phyloP scores from a whole-genome alignment of 2,329 filamentous ascomycete species.

The Sporothrix inflata region DNA sequence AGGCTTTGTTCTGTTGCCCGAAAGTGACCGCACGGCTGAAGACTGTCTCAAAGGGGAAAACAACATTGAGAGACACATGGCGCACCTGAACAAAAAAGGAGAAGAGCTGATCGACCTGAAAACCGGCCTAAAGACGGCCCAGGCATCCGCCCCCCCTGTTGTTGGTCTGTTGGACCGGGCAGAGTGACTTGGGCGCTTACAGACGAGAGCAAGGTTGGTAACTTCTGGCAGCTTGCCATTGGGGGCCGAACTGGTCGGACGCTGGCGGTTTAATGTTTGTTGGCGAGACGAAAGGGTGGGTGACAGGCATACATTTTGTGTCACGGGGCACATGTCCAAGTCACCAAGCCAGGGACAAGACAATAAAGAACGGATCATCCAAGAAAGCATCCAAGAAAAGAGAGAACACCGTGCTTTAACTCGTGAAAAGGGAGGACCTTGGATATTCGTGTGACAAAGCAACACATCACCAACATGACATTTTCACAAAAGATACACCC shows the following conservation, averaged over 20 bases:
- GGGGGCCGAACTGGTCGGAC: neutral
- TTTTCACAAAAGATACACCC: neutral
- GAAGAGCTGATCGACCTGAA: neutral
- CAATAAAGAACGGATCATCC: neutral
- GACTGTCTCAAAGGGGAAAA: conserved; percentile 7
- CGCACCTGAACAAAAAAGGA: neutral
- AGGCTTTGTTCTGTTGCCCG: neutral
- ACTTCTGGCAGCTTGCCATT: neutral
- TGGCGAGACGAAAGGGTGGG: neutral
- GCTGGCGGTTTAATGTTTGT: neutral
- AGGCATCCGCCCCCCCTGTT: neutral
- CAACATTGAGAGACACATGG: neutral
- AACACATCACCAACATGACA: neutral
- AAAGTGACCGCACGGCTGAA: neutral
- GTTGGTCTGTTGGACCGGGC: neutral
- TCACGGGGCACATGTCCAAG: conserved; percentile 5
- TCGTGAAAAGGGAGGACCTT: neutral
- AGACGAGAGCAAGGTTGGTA: neutral
- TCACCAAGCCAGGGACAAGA: neutral
- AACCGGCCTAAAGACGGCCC: neutral
- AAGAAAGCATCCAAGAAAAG: neutral
- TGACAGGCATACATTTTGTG: conserved; percentile 16
- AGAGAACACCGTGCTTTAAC: neutral
- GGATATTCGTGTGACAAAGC: neutral
- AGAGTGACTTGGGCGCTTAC: neutral